Conservation (phyloP, 768 basidiomycete species). For the Lactifluus echinatus region DNA sequence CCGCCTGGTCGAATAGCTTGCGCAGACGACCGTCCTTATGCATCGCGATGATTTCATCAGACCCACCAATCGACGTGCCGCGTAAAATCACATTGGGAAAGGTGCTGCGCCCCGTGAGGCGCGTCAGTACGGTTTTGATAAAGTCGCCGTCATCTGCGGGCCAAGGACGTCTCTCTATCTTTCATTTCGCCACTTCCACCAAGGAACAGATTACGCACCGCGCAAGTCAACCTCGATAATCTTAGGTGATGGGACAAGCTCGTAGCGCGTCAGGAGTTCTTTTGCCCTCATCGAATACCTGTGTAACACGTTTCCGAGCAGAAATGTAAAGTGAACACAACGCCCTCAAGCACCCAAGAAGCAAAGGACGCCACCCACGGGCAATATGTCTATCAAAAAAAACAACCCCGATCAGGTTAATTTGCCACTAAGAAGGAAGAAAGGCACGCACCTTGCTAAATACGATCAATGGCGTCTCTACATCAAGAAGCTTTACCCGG, state of each 20-base stretch:
- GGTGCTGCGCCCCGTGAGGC: constrained; percentile 57
- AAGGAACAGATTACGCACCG: constrained; percentile 31
- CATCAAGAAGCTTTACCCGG: constrained; percentile 35
- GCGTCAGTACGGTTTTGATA: constrained; percentile 56
- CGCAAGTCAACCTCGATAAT: constrained; percentile 71
- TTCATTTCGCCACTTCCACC: background rate
- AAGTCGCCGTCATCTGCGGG: constrained; percentile 47
- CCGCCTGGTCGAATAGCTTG: constrained; percentile 39
- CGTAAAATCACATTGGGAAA: constrained; percentile 69
- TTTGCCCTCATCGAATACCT: constrained; percentile 59
- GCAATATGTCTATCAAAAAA: constrained; percentile 52
- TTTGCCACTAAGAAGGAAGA: background rate
- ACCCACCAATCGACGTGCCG: constrained; percentile 59
- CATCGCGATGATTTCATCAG: constrained; percentile 46
- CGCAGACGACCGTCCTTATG: constrained; percentile 42
- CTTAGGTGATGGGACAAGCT: constrained; percentile 54
- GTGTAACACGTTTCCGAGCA: constrained; percentile 2
- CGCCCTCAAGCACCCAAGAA: background rate
- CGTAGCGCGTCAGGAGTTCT: constrained; percentile 49
- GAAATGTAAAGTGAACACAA: background rate
- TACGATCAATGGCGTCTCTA: constrained; percentile 56
- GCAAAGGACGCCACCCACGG: constrained; percentile 40
- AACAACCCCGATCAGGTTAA: background rate
- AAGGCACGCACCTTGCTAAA: constrained; percentile 71
- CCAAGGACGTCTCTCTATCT: background rate